phyloP scores from a whole-genome alignment of 2,329 filamentous ascomycete genomes.

The Massarina eburnea region DNA sequence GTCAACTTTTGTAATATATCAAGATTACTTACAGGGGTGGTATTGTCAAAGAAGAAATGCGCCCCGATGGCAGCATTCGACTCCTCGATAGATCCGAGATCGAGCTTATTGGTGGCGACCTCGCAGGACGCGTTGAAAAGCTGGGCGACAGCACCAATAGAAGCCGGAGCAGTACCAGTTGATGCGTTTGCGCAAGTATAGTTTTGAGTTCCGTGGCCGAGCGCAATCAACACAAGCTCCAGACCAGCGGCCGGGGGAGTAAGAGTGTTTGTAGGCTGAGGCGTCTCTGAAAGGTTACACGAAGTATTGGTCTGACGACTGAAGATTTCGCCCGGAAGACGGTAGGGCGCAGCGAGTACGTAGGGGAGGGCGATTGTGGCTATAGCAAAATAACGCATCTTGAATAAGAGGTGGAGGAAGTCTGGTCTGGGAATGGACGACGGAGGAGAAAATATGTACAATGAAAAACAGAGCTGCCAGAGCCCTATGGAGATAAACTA shows the following conservation, averaged over 20 bases:
- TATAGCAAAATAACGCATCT: conserved; percentile 28
- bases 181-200: conserved; percentile 47
- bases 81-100: conserved; percentile 25
- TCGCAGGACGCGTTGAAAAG: conserved; percentile 49
- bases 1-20: no score
- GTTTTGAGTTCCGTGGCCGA: conserved; percentile 55
- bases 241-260: conserved; percentile 25
- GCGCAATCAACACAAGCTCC: conserved; percentile 47
- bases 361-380: conserved; percentile 22
- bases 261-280: conserved; percentile 31
- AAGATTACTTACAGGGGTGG: conserved; percentile 63
- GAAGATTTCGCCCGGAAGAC: conserved; percentile 10
- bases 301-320: conserved; percentile 18
- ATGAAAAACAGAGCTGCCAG: conserved; percentile 32
- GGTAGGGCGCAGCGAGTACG: conserved; percentile 23
- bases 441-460: conserved; percentile 9
- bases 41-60: conserved; percentile 75
- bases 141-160: conserved; percentile 49
- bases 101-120: conserved; percentile 17
- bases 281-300: conserved; percentile 26
- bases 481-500: conserved; percentile 26
- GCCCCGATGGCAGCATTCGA: conserved; percentile 56
- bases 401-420: conserved; percentile 10
- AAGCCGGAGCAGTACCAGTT: conserved; percentile 32
- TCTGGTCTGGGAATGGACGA: conserved; percentile 1